Evolutionary conservation across 106 monocot species (phyloP), one percentile per base, ranked within the genome.

Genomic region (Platanthera zijinensis): DNA sequence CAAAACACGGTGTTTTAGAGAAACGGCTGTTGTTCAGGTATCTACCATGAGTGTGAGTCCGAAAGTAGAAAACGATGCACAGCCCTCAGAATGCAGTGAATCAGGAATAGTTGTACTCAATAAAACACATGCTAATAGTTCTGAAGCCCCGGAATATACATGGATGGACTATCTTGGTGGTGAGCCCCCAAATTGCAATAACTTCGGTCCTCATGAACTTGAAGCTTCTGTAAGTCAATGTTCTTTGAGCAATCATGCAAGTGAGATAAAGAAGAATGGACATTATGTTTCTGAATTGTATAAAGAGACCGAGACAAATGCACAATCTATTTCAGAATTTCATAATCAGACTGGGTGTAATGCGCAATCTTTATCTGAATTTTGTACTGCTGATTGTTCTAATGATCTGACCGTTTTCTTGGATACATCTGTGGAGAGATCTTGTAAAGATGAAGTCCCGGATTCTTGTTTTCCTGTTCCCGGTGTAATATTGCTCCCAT

Each of bases 141-240:
- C 53, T 6, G 76, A 70, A 30, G 57, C 56, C 48, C 69, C 59
- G 50, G 77, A 62, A 47, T 54, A 53, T 30, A 73, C 78, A 10
- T 88, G 93, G 88, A 77, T 88, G 88, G 90, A 94, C 61, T 88
- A 76, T 84, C 22, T 86, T 75, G 87, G 56, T 49, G 75, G 82
- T 25, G 28, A 49, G 10, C 21, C 39, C 17, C 13, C 62, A 12
- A 78, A 77, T 76, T 49, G 49, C 69, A 18, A 32, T 53, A 75
- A 80, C 64, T 52, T 62, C 3, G 75, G 75, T 79, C 50, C 76
- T 74, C 49, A 78, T 32, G 71, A 54, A 6, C 68, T 46, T 56
- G 79, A 77, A 66, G 49, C 25, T 76, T 80, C 77, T 77, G 51
- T 22, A 48, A 14, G 48, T 49, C 73, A 85, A 69, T 30, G 64